Evolutionary conservation across 2,329 filamentous ascomycete genomes (phyloP).

Genomic region (Huntiella moniliformis): DNA sequence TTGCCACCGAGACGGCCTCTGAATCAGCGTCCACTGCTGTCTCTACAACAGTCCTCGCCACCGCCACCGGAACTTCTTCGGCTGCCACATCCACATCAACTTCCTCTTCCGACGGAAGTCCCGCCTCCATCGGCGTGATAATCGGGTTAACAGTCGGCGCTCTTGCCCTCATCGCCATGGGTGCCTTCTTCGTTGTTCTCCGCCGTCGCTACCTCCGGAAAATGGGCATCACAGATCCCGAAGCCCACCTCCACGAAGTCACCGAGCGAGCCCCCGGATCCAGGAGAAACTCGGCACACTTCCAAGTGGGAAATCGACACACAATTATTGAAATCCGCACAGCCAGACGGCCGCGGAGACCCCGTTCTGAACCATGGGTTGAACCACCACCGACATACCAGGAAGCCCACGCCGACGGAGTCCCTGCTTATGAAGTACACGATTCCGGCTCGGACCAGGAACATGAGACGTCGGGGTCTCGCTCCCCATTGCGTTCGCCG

Average conservation of each 20-base stretch:
- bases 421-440: slow-evolving; percentile 9
- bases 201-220: slow-evolving; percentile 7
- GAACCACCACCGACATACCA: slow-evolving; percentile 11
- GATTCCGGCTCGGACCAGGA: slow-evolving; percentile 7
- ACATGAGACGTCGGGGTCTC: not conserved
- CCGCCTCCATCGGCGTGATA: slow-evolving; percentile 5
- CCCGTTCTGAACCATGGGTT: slow-evolving; percentile 9
- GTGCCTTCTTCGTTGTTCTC: slow-evolving; percentile 8
- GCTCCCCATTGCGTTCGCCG: slow-evolving; percentile 3
- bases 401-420: slow-evolving; percentile 10
- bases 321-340: slow-evolving; percentile 9
- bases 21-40: not conserved
- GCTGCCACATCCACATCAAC: not conserved
- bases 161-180: slow-evolving; percentile 7
- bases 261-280: not conserved
- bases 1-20: too few relatives aligned
- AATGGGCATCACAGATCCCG: slow-evolving; percentile 8
- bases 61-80: not conserved
- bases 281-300: not conserved
- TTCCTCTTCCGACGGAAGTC: not conserved
- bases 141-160: slow-evolving; percentile 3
- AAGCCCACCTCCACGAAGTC: slow-evolving; percentile 9
- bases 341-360: slow-evolving; percentile 4
- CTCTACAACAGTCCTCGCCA: not conserved
- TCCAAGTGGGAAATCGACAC: not conserved